Evolutionary conservation across 2,329 filamentous ascomycete genomes (phyloP).

Genomic region (Sphaerulina vaccinii): DNA sequence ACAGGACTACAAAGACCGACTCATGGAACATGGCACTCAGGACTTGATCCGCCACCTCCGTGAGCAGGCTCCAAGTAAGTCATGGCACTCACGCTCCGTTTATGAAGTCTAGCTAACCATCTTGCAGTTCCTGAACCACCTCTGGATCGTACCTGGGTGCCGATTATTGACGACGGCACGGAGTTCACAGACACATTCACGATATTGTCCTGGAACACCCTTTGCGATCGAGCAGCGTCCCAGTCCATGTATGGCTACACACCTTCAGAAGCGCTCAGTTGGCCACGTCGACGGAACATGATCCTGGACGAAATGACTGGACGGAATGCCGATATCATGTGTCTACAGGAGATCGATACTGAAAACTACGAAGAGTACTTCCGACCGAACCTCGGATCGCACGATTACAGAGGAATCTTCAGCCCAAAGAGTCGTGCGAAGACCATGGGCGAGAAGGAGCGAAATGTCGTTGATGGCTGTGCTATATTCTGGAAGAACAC

Average conservation of each 20-base stretch:
- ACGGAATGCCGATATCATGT: constrained; percentile 83
- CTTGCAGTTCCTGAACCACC: constrained; percentile 72
- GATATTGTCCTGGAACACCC: constrained; percentile 89
- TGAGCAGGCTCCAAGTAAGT: constrained; percentile 79
- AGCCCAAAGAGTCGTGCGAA: constrained; percentile 86
- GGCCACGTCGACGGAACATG: constrained; percentile 80
- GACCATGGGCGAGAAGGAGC: constrained; percentile 88
- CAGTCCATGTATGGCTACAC: constrained; percentile 85
- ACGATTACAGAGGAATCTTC: constrained; percentile 91
- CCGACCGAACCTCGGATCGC: constrained; percentile 76
- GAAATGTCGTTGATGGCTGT: constrained; percentile 88
- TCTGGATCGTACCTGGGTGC: constrained; percentile 70
- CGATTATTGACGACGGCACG: constrained; percentile 60
- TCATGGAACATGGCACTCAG: constrained; percentile 84
- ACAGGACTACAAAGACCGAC: constrained; percentile 68
- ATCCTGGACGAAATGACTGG: constrained; percentile 80
- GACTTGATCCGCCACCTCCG: constrained; percentile 78
- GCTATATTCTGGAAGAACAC: constrained; percentile 94
- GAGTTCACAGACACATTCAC: constrained; percentile 65
- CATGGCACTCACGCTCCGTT: not conserved
- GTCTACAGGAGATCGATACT: constrained; percentile 88
- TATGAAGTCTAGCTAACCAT: constrained; percentile 16
- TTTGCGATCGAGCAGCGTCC: constrained; percentile 92
- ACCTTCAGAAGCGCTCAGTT: constrained; percentile 74
- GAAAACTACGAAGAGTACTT: constrained; percentile 92